phyloP scores from a whole-genome alignment of 352 stramenopile genomes.

The Peronosclerospora sorghi region DNA sequence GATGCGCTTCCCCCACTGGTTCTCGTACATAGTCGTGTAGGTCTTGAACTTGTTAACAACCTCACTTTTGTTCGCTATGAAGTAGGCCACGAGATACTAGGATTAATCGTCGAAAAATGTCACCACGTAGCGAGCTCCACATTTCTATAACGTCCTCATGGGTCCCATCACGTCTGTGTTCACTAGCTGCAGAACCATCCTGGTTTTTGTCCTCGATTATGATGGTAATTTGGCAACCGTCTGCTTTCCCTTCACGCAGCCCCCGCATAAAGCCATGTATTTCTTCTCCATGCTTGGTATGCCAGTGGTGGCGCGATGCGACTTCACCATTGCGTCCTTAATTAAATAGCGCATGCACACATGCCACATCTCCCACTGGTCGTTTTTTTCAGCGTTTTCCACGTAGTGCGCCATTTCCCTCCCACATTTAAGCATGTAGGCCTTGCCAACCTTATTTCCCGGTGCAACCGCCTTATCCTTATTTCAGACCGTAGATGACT shows the following conservation, averaged over 20 bases:
- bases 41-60: not conserved
- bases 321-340: not conserved
- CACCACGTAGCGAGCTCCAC: not conserved
- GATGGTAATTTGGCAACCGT: not conserved
- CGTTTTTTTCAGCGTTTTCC: slow-evolving; percentile 1
- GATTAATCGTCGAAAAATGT: not conserved
- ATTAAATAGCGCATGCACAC: slow-evolving; percentile 8
- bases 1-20: not conserved
- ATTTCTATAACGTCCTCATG: not conserved
- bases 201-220: not conserved
- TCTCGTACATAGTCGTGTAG: not conserved
- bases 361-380: slow-evolving; percentile 16
- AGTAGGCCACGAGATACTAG: not conserved
- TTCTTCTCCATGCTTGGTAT: not conserved
- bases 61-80: not conserved
- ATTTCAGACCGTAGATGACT: slow-evolving; percentile 2
- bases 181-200: not conserved
- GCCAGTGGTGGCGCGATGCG: not conserved
- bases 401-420: no score
- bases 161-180: not conserved
- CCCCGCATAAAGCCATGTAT: not conserved
- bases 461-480: slow-evolving; percentile 1
- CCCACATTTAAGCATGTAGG: slow-evolving; percentile 10
- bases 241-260: not conserved
- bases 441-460: slow-evolving; percentile 10